A percentile compares a stretch with the other conserved stretches of the same genome.
phyloP scores from a whole-genome alignment of 1,139 yeast species.

The Saccharomyces hybrid region DNA sequence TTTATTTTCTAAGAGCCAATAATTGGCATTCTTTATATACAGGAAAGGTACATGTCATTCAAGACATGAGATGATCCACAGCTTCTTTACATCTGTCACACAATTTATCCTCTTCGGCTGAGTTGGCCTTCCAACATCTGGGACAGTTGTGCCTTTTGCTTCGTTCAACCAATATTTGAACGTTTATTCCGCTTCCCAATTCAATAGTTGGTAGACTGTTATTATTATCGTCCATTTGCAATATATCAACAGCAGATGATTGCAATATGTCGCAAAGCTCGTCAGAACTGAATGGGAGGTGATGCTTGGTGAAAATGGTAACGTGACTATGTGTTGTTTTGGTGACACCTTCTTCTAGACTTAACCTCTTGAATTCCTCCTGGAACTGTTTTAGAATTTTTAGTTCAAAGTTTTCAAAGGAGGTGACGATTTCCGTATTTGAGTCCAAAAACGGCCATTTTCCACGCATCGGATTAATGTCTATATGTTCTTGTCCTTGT shows the following conservation, averaged over 20 bases:
- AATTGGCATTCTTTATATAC: neutral
- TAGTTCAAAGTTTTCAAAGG: conserved; percentile 36
- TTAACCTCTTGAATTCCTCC: conserved; percentile 9
- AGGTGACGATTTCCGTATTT: neutral
- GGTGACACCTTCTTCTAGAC: conserved; percentile 38
- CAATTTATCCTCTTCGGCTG: conserved; percentile 44
- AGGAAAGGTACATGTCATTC: neutral
- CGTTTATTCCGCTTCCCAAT: conserved; percentile 6
- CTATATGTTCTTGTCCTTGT: neutral
- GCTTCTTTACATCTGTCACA: conserved; percentile 63
- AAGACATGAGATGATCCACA: conserved; percentile 6
- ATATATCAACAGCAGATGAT: conserved; percentile 46
- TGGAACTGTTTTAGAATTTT: conserved; percentile 26
- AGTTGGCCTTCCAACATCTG: conserved; percentile 82
- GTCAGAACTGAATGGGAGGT: conserved; percentile 21
- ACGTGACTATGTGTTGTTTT: conserved; percentile 60
- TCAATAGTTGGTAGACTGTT: conserved; percentile 1
- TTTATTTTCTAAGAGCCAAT: neutral
- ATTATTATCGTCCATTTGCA: neutral
- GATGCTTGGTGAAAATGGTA: conserved; percentile 31
- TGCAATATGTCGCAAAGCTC: conserved; percentile 53
- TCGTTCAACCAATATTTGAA: conserved; percentile 11
- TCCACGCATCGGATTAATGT: conserved; percentile 35
- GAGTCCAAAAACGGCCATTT: conserved; percentile 11
- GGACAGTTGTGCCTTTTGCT: conserved; percentile 55